Evolutionary conservation across 1,284 basidiomycete species (phyloP).

Genomic region (Cryptococcus floricola): DNA sequence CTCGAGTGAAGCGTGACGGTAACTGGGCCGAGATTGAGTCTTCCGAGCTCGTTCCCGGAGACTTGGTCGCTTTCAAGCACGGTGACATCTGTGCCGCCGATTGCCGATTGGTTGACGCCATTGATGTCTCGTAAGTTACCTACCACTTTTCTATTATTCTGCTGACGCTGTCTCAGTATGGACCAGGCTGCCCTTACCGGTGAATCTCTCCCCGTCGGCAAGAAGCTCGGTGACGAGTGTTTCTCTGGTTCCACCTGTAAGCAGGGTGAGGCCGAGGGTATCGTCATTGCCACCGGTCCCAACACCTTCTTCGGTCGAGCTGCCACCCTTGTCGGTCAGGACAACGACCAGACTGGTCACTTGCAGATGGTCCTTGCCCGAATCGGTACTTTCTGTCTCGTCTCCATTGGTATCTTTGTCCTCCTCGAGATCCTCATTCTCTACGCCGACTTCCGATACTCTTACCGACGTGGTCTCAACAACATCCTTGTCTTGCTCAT

Average conservation of each 20-base stretch:
- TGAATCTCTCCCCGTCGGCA: constrained; percentile 85
- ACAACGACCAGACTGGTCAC: constrained; percentile 94
- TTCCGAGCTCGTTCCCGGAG: constrained; percentile 81
- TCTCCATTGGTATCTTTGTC: constrained; percentile 90
- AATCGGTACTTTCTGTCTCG: constrained; percentile 92
- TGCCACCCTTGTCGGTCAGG: constrained; percentile 89
- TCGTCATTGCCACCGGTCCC: constrained; percentile 91
- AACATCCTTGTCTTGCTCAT: constrained; percentile 96
- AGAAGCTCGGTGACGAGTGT: constrained; percentile 90
- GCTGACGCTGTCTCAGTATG: constrained; percentile 51
- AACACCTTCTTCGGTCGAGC: constrained; percentile 96
- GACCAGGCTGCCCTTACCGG: constrained; percentile 96
- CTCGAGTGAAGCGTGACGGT: constrained; percentile 80
- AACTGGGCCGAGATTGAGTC: constrained; percentile 85
- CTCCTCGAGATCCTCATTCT: constrained; percentile 82
- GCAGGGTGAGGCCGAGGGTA: constrained; percentile 94
- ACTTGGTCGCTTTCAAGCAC: constrained; percentile 94
- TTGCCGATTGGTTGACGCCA: constrained; percentile 87
- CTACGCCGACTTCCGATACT: constrained; percentile 81
- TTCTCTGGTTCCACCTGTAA: constrained; percentile 98
- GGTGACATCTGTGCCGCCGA: constrained; percentile 95
- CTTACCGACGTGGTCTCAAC: constrained; percentile 89
- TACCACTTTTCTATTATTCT: neutral
- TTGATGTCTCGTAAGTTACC: constrained; percentile 70
- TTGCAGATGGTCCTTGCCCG: constrained; percentile 96